These are phyloP conservation scores for Neophaeococcomyces mojaviensis DNA, from an alignment of 2,329 filamentous ascomycete species.

Conservation along the genomic window DNA sequence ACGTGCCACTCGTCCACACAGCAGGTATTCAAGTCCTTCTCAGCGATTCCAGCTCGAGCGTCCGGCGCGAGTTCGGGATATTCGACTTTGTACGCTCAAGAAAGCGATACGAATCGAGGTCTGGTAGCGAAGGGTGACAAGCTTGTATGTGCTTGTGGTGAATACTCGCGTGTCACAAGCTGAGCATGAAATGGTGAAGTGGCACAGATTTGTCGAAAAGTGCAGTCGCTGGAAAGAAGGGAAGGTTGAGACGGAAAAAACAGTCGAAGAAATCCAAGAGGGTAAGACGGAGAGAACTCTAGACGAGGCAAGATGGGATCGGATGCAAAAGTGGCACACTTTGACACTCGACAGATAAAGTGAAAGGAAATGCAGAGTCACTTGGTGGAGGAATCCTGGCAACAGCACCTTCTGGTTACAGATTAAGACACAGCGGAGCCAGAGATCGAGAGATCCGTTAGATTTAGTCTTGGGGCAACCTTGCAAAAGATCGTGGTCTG, in stretches of 20 bases:
- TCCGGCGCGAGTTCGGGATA: constrained; percentile 3
- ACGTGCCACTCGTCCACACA: not conserved
- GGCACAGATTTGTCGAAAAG: not conserved
- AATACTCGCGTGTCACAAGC: too few relatives aligned
- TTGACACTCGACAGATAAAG: not conserved
- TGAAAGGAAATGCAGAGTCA: not conserved
- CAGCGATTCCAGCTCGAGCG: constrained; percentile 5
- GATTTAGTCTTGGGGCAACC: not conserved
- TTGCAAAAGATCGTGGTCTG: constrained; percentile 1
- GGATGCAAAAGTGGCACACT: not conserved
- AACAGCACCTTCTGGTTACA: constrained; percentile 1
- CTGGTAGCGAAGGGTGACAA: not conserved
- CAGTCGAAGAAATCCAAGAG: constrained; percentile 3
- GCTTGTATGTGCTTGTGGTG: not conserved
- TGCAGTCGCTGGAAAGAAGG: constrained; percentile 3
- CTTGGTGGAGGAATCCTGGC: not conserved
- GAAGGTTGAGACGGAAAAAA: constrained; percentile 5
- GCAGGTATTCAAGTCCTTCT: not conserved
- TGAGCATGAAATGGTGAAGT: not conserved
- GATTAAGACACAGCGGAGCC: constrained; percentile 15
- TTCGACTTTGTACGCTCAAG: not conserved
- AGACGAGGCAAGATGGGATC: constrained; percentile 5
- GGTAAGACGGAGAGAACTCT: constrained; percentile 2
- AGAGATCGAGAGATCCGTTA: constrained; percentile 21
- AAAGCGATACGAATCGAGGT: too few relatives aligned